These are phyloP conservation scores for Scheffersomyces coipomensis DNA, from an alignment of 805 yeast genomes.

Conservation along the genomic window DNA sequence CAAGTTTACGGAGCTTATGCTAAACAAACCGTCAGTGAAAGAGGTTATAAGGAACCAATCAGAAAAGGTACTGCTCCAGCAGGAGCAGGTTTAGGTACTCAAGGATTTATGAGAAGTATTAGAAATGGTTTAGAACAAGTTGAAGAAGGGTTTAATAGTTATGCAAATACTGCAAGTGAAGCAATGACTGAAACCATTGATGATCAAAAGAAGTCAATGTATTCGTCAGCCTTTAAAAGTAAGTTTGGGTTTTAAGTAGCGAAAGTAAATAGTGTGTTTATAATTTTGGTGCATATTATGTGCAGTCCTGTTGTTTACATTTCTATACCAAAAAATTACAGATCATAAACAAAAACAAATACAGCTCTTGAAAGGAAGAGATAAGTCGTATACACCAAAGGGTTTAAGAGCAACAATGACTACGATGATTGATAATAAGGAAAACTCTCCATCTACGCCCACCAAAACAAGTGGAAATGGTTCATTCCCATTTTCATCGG, in stretches of 20 bases:
- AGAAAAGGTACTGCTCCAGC: conserved; percentile 34
- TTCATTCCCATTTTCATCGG: not conserved
- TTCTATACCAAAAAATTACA: too few relatives aligned
- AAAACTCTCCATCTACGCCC: conserved; percentile 4
- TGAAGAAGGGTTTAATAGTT: conserved; percentile 56
- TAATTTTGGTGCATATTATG: not conserved
- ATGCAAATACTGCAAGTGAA: conserved; percentile 55
- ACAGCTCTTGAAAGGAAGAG: too few relatives aligned
- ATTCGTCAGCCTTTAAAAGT: conserved; percentile 50
- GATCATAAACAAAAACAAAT: too few relatives aligned
- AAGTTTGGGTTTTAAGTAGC: conserved; percentile 54
- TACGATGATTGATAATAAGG: conserved; percentile 4
- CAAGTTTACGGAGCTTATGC: conserved; percentile 29
- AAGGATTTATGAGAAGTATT: conserved; percentile 45
- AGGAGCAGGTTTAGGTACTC: conserved; percentile 34
- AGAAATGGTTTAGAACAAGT: conserved; percentile 52
- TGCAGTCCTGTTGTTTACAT: conserved; percentile 2
- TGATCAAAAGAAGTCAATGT: conserved; percentile 47
- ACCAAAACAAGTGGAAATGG: not conserved
- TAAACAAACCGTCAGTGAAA: conserved; percentile 11
- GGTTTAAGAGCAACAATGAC: not conserved
- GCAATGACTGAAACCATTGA: conserved; percentile 52
- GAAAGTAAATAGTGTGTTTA: too few relatives aligned
- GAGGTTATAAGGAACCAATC: conserved; percentile 48
- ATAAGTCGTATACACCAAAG: too few relatives aligned